Evolutionary conservation across 306 rosid genomes (phyloP), one percentile per base, ranked within the genome.

Genomic region (Lathyrus aphaca): DNA sequence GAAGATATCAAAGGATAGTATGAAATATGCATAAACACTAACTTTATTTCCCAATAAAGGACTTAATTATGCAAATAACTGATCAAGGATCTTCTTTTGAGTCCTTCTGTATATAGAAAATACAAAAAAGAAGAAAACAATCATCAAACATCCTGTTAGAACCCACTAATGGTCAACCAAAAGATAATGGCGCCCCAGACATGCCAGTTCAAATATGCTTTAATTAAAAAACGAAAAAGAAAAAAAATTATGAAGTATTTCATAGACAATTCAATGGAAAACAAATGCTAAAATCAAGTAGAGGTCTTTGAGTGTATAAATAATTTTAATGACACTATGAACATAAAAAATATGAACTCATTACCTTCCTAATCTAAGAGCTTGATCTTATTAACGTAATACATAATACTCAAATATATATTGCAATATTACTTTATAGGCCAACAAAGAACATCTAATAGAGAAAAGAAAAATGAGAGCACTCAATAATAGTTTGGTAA

Each of bases 401-500:
- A 19, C 73, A 72, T 44, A 10, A 71, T 23, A 17, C 45, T 42
- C 72, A 64, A 12, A 46, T 48, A 39, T 11, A 53, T 40, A 69
- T 53, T 71, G 63, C 40, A 64, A 72, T 43, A 64, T 43, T 44
- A 40, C 51, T 45, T 11, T 15, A 43, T 30, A 59, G 15, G 35
- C 25, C 55, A 76, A 69, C 15, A 58, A 7, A 57, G 57, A 64
- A 76, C n/a, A 39, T 50, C 17, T 27, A 29, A 5, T 49, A 45
- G 15, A 46, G 7, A 67, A 66, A 58, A 51, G 18, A 29, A 35
- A 64, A 63, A 40, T 9, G 9, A 19, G 17, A 77, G 45, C 69
- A 64, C 44, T 16, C 65, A 75, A 61, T 64, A 42, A 64, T 72
- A 62, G 66, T 79, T 69, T 64, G 45, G 48, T 79, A 65, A 68